phyloP scores from a whole-genome alignment of 305 asterid genomes.

The Plantago lanceolata region DNA sequence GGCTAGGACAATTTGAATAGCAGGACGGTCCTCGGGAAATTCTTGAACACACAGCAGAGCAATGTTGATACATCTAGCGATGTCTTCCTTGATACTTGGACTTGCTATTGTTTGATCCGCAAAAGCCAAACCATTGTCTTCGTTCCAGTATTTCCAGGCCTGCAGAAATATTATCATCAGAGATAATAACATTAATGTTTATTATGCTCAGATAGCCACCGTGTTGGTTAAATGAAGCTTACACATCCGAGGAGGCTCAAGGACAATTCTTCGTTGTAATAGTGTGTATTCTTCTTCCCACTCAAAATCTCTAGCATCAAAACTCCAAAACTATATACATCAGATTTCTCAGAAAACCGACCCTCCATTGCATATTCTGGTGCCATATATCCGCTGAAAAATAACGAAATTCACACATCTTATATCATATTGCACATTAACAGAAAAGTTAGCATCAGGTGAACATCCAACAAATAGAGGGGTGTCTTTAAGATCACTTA shows the following conservation, averaged over 20 bases:
- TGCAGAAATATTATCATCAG: constrained; percentile 23
- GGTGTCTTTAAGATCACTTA: constrained; percentile 34
- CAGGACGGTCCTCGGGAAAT: constrained; percentile 31
- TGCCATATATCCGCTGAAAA: constrained; percentile 44
- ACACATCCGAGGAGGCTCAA: constrained; percentile 45
- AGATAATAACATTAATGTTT: neutral
- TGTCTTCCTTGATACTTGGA: constrained; percentile 13
- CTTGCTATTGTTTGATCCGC: constrained; percentile 29
- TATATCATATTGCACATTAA: neutral
- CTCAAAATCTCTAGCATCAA: constrained; percentile 40
- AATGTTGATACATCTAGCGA: constrained; percentile 37
- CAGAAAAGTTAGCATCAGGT: too few relatives aligned
- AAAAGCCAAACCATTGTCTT: constrained; percentile 27
- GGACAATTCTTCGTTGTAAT: constrained; percentile 33
- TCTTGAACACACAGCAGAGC: constrained; percentile 57
- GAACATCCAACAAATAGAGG: too few relatives aligned
- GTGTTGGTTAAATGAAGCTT: too few relatives aligned
- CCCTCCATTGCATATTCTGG: constrained; percentile 53
- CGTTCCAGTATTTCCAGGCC: constrained; percentile 59
- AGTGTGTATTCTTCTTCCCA: constrained; percentile 40
- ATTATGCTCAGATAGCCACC: neutral
- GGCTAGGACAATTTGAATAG: constrained; percentile 13
- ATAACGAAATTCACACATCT: neutral
- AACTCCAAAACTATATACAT: constrained; percentile 48
- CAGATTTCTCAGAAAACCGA: constrained; percentile 42